Evolutionary conservation across 306 rosid species (phyloP).

Genomic region (Dicorynia guianensis): DNA sequence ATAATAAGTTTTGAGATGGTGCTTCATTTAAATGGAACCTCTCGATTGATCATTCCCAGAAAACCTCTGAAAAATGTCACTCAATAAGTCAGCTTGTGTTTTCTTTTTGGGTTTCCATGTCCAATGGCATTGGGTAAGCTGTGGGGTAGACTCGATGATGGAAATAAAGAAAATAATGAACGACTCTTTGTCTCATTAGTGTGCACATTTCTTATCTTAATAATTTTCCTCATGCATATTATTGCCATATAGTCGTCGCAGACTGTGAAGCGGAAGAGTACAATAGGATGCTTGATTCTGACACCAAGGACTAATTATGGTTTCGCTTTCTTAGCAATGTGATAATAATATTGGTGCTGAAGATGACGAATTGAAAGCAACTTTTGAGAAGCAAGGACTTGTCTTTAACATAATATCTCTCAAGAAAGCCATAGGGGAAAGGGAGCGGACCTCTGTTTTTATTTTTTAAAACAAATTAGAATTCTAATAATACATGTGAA

Average conservation of each 20-base stretch:
- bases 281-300: slow-evolving; percentile 94
- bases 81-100: too few species aligned
- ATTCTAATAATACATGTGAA: too few species aligned
- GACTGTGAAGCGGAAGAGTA: slow-evolving; percentile 99
- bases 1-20: too few species aligned
- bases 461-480: too few species aligned
- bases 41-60: too few species aligned
- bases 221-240: slow-evolving; percentile 58
- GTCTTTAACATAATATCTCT: slow-evolving; percentile 91
- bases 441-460: too few species aligned
- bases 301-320: slow-evolving; percentile 88
- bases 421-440: slow-evolving; percentile 80
- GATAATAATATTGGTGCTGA: slow-evolving; percentile 91
- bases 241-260: slow-evolving; percentile 95
- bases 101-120: too few species aligned
- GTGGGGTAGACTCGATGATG: too few species aligned
- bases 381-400: slow-evolving; percentile 94
- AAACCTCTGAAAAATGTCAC: too few species aligned
- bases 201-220: slow-evolving; percentile 27
- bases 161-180: too few species aligned
- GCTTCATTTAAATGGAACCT: too few species aligned
- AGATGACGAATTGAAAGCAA: slow-evolving; percentile 88
- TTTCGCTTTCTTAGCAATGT: slow-evolving; percentile 97
- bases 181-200: background rate
- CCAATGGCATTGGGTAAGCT: too few species aligned